A percentile compares a stretch with the other conserved stretches of the same genome.
These are phyloP conservation scores for Nissolia schottii DNA, from an alignment of 306 rosid genomes.

Conservation along the genomic window DNA sequence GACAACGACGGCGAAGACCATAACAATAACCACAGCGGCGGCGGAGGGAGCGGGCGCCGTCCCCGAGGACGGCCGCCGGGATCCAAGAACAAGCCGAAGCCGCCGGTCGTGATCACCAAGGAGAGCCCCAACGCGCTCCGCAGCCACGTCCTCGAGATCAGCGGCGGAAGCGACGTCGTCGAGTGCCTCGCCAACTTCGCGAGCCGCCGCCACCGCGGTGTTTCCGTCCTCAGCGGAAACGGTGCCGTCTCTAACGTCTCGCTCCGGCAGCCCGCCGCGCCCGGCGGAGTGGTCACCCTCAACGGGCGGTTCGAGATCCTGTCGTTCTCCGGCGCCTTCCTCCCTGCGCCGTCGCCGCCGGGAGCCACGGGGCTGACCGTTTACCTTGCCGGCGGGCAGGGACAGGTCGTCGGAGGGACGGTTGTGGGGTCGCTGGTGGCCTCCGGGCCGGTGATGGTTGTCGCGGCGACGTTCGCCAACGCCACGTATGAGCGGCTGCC, in stretches of 20 bases:
- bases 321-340: constrained; percentile 68
- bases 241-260: constrained; percentile 68
- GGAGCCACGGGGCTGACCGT: constrained; percentile 61
- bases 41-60: constrained; percentile 36
- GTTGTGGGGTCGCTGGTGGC: constrained; percentile 69
- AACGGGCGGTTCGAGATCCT: constrained; percentile 72
- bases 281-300: constrained; percentile 49
- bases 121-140: constrained; percentile 72
- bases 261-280: constrained; percentile 62
- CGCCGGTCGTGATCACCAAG: constrained; percentile 62
- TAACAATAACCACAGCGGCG: constrained; percentile 24
- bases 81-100: constrained; percentile 74
- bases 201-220: constrained; percentile 70
- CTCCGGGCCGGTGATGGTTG: constrained; percentile 64
- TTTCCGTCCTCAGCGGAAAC: constrained; percentile 67
- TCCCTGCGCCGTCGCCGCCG: constrained; percentile 78
- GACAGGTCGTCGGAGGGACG: constrained; percentile 73
- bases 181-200: constrained; percentile 64
- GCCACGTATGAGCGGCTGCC: constrained; percentile 80
- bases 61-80: constrained; percentile 89
- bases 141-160: constrained; percentile 73
- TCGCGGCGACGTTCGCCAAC: constrained; percentile 76
- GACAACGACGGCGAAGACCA: constrained; percentile 22
- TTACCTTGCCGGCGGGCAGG: constrained; percentile 67
- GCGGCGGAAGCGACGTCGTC: constrained; percentile 57